These are phyloP conservation scores for Saccharomyces jurei DNA, from an alignment of 805 yeast genomes.

Conservation along the genomic window DNA sequence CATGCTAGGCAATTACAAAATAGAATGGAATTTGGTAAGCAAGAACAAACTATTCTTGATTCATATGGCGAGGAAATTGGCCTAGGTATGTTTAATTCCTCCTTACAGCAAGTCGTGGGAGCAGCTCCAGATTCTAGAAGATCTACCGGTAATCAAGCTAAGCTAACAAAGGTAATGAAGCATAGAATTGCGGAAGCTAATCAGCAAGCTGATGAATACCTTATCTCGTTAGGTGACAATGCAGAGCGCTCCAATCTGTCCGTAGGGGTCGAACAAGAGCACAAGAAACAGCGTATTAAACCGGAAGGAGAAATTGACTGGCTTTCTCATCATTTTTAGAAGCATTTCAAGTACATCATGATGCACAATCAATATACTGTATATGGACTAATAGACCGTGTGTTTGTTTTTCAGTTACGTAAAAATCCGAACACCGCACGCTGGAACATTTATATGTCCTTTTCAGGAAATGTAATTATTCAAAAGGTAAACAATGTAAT, in stretches of 20 bases:
- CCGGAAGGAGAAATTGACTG: not conserved
- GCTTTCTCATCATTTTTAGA: conserved; percentile 4
- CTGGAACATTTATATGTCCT: not conserved
- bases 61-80: conserved; percentile 77
- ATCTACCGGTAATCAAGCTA: conserved; percentile 45
- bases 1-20: conserved; percentile 79
- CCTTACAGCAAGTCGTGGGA: conserved; percentile 18
- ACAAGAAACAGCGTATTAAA: not conserved
- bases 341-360: not conserved
- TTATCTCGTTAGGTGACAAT: conserved; percentile 2
- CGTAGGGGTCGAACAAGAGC: not conserved
- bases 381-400: not conserved
- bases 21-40: conserved; percentile 72
- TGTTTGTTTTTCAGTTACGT: not conserved
- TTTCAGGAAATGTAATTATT: not conserved
- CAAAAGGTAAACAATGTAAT: not conserved
- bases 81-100: conserved; percentile 52
- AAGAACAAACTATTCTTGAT: conserved; percentile 54
- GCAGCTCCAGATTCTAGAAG: conserved; percentile 19
- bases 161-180: conserved; percentile 55
- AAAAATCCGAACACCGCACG: not conserved
- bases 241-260: not conserved
- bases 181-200: conserved; percentile 33
- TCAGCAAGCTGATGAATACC: conserved; percentile 12
- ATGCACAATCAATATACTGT: not conserved